These are phyloP conservation scores for Sporopachydermia lactativora DNA, from an alignment of 805 yeast genomes.

Conservation along the genomic window DNA sequence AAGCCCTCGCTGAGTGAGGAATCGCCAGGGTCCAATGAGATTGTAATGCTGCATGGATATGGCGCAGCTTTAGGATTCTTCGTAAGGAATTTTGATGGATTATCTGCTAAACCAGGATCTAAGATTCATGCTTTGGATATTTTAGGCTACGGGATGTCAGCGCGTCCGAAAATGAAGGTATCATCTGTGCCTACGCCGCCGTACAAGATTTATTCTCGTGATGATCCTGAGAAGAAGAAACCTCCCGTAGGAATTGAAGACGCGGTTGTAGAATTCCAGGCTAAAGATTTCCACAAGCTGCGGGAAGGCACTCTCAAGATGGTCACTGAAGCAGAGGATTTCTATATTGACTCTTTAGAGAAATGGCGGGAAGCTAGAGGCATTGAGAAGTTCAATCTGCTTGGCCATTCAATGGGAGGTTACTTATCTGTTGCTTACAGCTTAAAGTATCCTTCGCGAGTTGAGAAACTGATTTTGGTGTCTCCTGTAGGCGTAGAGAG, in stretches of 20 bases:
- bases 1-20: neutral
- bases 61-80: slow-evolving; percentile 85
- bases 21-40: slow-evolving; percentile 6
- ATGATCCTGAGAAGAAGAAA: neutral
- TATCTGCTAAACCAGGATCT: slow-evolving; percentile 37
- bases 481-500: slow-evolving; percentile 76
- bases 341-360: slow-evolving; percentile 41
- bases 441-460: slow-evolving; percentile 37
- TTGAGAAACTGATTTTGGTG: slow-evolving; percentile 42
- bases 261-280: neutral
- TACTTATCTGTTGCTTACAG: slow-evolving; percentile 55
- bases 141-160: slow-evolving; percentile 59
- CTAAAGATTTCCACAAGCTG: slow-evolving; percentile 3
- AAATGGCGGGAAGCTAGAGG: slow-evolving; percentile 41
- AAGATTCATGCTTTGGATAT: slow-evolving; percentile 56
- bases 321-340: slow-evolving; percentile 18
- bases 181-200: slow-evolving; percentile 10
- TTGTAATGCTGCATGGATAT: slow-evolving; percentile 82
- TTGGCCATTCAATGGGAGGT: slow-evolving; percentile 77
- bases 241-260: neutral
- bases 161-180: slow-evolving; percentile 29
- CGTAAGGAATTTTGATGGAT: slow-evolving; percentile 47
- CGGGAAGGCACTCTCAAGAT: slow-evolving; percentile 5
- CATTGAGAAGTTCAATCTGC: slow-evolving; percentile 39
- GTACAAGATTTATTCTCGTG: neutral